phyloP scores from a whole-genome alignment of 2,329 filamentous ascomycete genomes.

The Cryphonectria naterciae region DNA sequence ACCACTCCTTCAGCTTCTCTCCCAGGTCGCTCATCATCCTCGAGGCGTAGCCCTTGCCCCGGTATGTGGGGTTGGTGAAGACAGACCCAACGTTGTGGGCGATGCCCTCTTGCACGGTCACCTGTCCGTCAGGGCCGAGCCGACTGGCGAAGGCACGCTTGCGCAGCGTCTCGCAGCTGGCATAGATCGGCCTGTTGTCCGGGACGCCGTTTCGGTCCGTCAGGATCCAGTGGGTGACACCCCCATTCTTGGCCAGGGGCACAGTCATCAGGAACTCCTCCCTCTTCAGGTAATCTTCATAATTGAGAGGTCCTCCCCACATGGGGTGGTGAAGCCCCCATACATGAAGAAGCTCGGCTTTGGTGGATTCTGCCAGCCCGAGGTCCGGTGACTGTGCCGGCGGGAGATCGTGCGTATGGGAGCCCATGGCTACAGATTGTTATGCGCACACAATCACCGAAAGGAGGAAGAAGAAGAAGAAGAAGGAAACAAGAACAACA shows the following conservation, averaged over 20 bases:
- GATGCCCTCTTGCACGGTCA: slow-evolving; percentile 56
- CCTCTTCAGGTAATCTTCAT: slow-evolving; percentile 61
- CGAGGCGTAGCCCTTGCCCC: slow-evolving; percentile 76
- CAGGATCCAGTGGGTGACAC: slow-evolving; percentile 67
- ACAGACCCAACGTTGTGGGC: slow-evolving; percentile 80
- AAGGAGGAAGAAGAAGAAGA: background rate
- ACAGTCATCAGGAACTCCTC: slow-evolving; percentile 62
- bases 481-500: no score
- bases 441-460: background rate
- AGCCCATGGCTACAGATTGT: slow-evolving; percentile 39
- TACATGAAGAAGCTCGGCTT: slow-evolving; percentile 55
- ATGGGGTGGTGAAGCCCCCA: slow-evolving; percentile 59
- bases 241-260: slow-evolving; percentile 61
- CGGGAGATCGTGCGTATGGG: slow-evolving; percentile 38
- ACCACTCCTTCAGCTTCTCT: slow-evolving; percentile 42
- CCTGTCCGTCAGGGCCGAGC: slow-evolving; percentile 38
- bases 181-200: slow-evolving; percentile 57
- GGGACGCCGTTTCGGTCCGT: slow-evolving; percentile 49
- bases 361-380: slow-evolving; percentile 59
- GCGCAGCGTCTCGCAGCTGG: slow-evolving; percentile 66
- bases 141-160: slow-evolving; percentile 58
- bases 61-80: slow-evolving; percentile 69
- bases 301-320: slow-evolving; percentile 63
- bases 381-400: slow-evolving; percentile 43
- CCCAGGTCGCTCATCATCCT: slow-evolving; percentile 74